Percentiles rank a stretch among this genome's conserved stretches.
These are phyloP conservation scores for Dryas octopetala DNA, from an alignment of 306 rosid genomes.

Conservation along the genomic window DNA sequence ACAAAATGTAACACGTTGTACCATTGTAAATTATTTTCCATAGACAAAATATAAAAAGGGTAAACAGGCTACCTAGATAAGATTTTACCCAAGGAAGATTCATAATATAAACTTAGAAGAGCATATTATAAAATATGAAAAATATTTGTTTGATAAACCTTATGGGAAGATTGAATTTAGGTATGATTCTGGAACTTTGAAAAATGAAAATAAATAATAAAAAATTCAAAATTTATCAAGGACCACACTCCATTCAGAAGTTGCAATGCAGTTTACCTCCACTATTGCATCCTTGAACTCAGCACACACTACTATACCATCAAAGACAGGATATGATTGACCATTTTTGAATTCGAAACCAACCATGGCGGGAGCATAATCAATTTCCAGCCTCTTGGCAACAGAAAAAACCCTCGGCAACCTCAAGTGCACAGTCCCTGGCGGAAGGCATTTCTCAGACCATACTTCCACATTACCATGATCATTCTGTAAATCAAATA, in stretches of 20 bases:
- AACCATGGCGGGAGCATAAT: constrained; percentile 95
- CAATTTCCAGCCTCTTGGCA: constrained; percentile 86
- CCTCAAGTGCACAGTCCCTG: constrained; percentile 82
- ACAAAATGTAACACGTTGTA: neutral
- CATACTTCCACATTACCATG: constrained; percentile 94
- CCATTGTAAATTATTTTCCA: neutral
- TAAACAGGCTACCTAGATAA: no score
- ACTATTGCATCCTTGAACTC: constrained; percentile 77
- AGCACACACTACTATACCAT: constrained; percentile 91
- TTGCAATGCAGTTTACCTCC: constrained; percentile 53
- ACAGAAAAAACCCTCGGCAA: constrained; percentile 66
- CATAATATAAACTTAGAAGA: no score
- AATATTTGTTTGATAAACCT: neutral
- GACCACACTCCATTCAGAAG: neutral
- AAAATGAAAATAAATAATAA: neutral
- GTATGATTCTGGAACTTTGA: neutral
- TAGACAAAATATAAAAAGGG: neutral
- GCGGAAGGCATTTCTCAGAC: constrained; percentile 99
- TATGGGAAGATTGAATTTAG: neutral
- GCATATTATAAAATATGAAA: no score
- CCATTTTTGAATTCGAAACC: constrained; percentile 90
- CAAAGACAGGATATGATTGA: constrained; percentile 75
- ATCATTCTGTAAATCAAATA: constrained; percentile 54
- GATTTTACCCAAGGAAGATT: no score
- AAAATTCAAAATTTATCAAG: neutral